Base-by-base conservation (phyloP, 805 yeast species). In the Grigorovia humatica region DNA sequence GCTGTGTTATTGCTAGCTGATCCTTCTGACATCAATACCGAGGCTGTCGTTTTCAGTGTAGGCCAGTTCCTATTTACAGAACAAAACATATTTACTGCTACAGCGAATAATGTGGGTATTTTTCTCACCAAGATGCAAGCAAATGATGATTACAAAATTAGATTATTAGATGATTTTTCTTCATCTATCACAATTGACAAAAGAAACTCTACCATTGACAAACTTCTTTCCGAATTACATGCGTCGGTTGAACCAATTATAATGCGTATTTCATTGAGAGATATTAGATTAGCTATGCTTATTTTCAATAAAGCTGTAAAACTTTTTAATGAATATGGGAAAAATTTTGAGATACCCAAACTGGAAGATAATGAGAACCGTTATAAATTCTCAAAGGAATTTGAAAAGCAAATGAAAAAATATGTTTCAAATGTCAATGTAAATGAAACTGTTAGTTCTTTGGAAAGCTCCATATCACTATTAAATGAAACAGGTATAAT, bases 91-190 rank as follows among this genome's bases (percentile, higher is more conserved):
- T 67, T 77, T 0, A 77, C 91, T 0, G 63, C 89, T 6, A 80
- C 86, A 29, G 83, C 87, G 0, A 78, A 82, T 56, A 87, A 85
- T 53, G 79, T 89, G 49, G 97, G 98, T 1, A 80, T 93, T 83
- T 93, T 86, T 61, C 70, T 93, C 53, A 80, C 89, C 47, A 75
- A 73, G 23, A 89, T 93, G 95, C 77, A 83, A 57, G 63, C 77
- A 4, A 75, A 74, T 49, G 83, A 82, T n/a, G 75, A 76, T 11
- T 75, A 75, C 51, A 74, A 83, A 50, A 71, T 89, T 48, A 72
- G 96, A 51, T 77, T 93, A 30, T 74, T 93, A 53, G 97, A 93
- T 66, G 96, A 93, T 59, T 93, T 91, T 66, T 85, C 95, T 1
- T 70, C 88, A 2, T 80, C 89, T 1, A 74, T 86, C 51, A 79